Conservation (phyloP, 2,329 filamentous ascomycete genomes). For the Alternaria sp. region DNA sequence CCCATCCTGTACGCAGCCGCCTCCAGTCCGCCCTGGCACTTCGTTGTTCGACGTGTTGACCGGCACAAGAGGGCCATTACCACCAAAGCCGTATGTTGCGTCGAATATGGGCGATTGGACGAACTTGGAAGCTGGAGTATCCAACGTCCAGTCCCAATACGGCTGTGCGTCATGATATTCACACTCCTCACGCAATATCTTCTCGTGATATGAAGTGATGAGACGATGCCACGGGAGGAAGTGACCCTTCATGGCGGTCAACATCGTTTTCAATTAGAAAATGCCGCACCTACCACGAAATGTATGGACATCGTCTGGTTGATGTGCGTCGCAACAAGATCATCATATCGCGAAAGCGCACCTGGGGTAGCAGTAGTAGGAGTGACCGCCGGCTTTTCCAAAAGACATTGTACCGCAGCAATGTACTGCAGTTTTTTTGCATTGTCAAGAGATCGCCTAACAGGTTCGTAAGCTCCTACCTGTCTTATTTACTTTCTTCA, state of each 20-base stretch:
- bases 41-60: background rate
- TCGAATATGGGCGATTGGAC: background rate
- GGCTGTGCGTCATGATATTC: background rate
- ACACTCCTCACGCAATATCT: background rate
- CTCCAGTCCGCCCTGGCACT: background rate
- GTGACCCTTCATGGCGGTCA: background rate
- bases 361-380: background rate
- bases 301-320: slow-evolving; percentile 10
- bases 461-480: background rate
- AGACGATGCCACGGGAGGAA: background rate
- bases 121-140: background rate
- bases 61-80: background rate
- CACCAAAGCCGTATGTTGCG: background rate
- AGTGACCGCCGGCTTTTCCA: background rate
- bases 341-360: background rate
- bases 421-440: background rate
- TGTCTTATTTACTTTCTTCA: background rate
- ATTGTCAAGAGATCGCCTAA: background rate
- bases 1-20: background rate
- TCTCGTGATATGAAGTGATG: background rate
- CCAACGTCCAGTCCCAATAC: background rate
- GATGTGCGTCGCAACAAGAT: slow-evolving; percentile 20
- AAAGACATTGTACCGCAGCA: background rate
- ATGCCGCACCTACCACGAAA: slow-evolving; percentile 4
- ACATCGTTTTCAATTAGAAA: fast-evolving